Percentiles rank a stretch among this genome's conserved stretches.
These are phyloP conservation scores for Turritis glabra DNA, from an alignment of 345 rosid species.

Conservation along the genomic window DNA sequence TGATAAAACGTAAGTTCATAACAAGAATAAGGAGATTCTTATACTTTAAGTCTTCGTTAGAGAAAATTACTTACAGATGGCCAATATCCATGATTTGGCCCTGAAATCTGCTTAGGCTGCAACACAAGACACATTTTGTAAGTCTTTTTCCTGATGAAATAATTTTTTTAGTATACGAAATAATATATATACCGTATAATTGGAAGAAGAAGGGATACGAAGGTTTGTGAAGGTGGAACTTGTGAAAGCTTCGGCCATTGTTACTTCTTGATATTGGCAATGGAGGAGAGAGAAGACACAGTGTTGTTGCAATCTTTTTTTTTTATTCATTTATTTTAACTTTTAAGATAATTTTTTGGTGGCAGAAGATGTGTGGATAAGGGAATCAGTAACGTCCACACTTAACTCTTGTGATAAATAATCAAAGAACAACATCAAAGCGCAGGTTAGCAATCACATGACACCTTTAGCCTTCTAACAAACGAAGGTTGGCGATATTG, in stretches of 20 bases:
- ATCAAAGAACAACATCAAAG: neutral
- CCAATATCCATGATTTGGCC: constrained; percentile 38
- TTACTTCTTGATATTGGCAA: constrained; percentile 21
- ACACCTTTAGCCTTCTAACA: neutral
- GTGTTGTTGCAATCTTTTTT: neutral
- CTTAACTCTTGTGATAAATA: constrained; percentile 9
- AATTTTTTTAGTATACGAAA: neutral
- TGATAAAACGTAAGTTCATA: neutral
- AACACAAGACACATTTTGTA: constrained; percentile 6
- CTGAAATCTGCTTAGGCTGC: constrained; percentile 52
- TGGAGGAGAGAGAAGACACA: neutral
- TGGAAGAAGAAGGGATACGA: constrained; percentile 32
- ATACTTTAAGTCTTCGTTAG: neutral
- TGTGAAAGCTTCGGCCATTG: constrained; percentile 58
- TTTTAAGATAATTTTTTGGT: constrained; percentile 7
- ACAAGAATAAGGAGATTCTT: neutral
- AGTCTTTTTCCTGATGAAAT: neutral
- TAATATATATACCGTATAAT: constrained; percentile 6
- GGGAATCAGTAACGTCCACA: constrained; percentile 47
- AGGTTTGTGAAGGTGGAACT: constrained; percentile 50
- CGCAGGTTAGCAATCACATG: constrained; percentile 7
- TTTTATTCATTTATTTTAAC: neutral
- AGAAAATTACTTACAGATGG: constrained; percentile 35
- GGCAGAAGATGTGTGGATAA: constrained; percentile 52
- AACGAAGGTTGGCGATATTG: neutral